These are phyloP conservation scores for Lipomyces mesembrius DNA, from an alignment of 805 yeast genomes.

Conservation along the genomic window DNA sequence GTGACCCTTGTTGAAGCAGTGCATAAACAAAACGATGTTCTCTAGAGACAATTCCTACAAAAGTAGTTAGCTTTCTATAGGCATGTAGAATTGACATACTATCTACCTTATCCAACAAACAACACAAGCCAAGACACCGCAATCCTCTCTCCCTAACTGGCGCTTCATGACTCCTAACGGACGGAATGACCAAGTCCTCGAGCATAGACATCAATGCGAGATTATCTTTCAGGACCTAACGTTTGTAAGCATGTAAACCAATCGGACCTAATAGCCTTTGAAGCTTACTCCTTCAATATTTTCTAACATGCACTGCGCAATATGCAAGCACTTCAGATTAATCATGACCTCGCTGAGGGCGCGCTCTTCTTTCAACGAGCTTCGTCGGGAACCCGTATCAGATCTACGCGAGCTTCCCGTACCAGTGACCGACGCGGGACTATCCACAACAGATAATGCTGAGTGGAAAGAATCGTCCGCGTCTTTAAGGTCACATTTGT, in stretches of 20 bases:
- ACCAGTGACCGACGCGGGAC: not conserved
- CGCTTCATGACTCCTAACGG: conserved; percentile 63
- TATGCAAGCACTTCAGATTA: conserved; percentile 62
- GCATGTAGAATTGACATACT: not conserved
- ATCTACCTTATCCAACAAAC: conserved; percentile 61
- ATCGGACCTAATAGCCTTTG: not conserved
- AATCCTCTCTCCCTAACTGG: conserved; percentile 68
- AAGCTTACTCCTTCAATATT: conserved; percentile 50
- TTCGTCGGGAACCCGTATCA: conserved; percentile 12
- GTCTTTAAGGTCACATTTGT: conserved; percentile 43
- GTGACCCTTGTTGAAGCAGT: conserved; percentile 69
- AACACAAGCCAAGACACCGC: conserved; percentile 76
- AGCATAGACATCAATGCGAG: conserved; percentile 69
- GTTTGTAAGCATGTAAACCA: not conserved
- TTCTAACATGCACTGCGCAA: conserved; percentile 72
- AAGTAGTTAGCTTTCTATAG: not conserved
- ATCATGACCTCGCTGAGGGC: conserved; percentile 35
- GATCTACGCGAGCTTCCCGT: conserved; percentile 11
- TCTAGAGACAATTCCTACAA: conserved; percentile 62
- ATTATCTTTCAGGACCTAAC: conserved; percentile 66
- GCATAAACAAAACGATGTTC: conserved; percentile 67
- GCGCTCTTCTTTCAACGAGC: conserved; percentile 38
- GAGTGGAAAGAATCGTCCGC: conserved; percentile 54
- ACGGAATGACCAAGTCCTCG: conserved; percentile 78
- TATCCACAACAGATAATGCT: conserved; percentile 48